phyloP scores from a whole-genome alignment of 108 stramenopile species.

The Cyclotella kingstonii region DNA sequence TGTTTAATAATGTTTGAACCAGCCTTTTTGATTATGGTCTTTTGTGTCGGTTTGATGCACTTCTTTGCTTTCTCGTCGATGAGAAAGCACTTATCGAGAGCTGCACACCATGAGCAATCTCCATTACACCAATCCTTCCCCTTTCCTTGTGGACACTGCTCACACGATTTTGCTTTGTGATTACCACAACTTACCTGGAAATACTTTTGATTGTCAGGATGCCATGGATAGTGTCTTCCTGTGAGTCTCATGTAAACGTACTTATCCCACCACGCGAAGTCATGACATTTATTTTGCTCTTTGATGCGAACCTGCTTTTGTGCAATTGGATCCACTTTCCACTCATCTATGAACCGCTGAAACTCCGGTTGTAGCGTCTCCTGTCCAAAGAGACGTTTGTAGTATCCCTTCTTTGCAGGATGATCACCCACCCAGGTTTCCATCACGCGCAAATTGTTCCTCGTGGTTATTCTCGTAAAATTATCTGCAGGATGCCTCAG shows the following conservation, averaged over 20 bases:
- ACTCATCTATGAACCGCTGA: constrained; percentile 38
- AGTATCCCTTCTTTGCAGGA: constrained; percentile 39
- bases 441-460: constrained; percentile 51
- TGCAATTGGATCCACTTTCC: constrained; percentile 40
- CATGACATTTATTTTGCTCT: constrained; percentile 46
- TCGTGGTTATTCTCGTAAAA: constrained; percentile 41
- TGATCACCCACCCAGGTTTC: constrained; percentile 50
- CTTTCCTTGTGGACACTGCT: constrained; percentile 39
- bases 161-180: constrained; percentile 36
- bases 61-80: constrained; percentile 5
- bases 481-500: constrained; percentile 48
- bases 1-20: too few relatives aligned
- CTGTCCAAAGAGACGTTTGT: constrained; percentile 37
- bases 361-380: constrained; percentile 42
- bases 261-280: constrained; percentile 54
- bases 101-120: constrained; percentile 39
- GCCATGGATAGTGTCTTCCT: constrained; percentile 46
- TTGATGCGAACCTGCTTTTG: constrained; percentile 34
- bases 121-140: constrained; percentile 45
- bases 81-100: constrained; percentile 10
- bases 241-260: constrained; percentile 46
- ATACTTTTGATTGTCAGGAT: constrained; percentile 37
- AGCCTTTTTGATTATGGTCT: not conserved
- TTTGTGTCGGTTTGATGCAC: not conserved
- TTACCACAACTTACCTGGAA: constrained; percentile 33